A percentile compares a stretch with the other conserved stretches of the same genome.
phyloP scores from a whole-genome alignment of 1,284 basidiomycete species.

The Hemileia vastatrix region DNA sequence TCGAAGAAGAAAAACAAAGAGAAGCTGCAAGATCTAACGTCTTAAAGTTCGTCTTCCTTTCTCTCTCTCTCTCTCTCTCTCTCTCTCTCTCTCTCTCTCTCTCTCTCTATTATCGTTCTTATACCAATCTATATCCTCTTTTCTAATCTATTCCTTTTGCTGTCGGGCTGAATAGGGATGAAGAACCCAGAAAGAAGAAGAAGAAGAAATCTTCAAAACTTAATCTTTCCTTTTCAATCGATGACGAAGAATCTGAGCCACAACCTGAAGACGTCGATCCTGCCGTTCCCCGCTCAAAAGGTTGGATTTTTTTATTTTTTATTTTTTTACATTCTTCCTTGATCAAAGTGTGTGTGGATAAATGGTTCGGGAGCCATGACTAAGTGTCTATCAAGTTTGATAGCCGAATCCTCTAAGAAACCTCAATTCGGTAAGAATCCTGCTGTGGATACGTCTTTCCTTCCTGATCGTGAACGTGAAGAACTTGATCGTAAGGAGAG shows the following conservation, averaged over 20 bases:
- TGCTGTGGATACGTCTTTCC: constrained; percentile 90
- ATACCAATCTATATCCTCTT: not conserved
- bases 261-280: constrained; percentile 42
- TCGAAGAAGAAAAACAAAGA: constrained; percentile 84
- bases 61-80: not conserved
- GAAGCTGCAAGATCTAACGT: constrained; percentile 58
- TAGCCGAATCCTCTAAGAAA: constrained; percentile 51
- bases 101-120: not conserved
- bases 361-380: constrained; percentile 25
- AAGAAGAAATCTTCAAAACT: constrained; percentile 68
- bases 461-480: constrained; percentile 92
- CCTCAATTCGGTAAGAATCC: constrained; percentile 86
- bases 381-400: constrained; percentile 1
- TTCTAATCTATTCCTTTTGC: not conserved
- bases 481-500: constrained; percentile 77
- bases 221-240: constrained; percentile 79
- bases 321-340: too few relatives aligned
- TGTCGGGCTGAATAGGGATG: constrained; percentile 56
- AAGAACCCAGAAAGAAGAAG: constrained; percentile 53
- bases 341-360: constrained; percentile 50
- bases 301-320: too few relatives aligned
- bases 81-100: not conserved
- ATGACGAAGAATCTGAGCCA: too few relatives aligned
- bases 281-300: too few relatives aligned
- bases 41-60: not conserved